These are phyloP conservation scores for Bolboschoenus planiculmis DNA, from an alignment of 176 grass and related monocot species.

Conservation along the genomic window DNA sequence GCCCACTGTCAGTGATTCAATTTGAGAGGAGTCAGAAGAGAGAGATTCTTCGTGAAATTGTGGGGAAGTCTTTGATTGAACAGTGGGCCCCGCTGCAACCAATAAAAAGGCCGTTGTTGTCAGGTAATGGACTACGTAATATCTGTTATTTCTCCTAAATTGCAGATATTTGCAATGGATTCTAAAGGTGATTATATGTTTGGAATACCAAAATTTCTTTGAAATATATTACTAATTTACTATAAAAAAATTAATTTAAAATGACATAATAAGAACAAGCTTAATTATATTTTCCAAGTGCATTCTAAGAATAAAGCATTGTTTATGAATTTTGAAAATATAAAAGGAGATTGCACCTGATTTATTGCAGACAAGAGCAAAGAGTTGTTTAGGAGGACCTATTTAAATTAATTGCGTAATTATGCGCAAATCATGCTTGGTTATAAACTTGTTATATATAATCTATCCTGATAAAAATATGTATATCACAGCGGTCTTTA, in stretches of 20 bases:
- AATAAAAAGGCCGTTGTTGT: slow-evolving; percentile 34
- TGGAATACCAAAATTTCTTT: not conserved
- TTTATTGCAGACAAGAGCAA: not conserved
- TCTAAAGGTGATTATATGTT: not conserved
- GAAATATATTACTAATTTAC: not conserved
- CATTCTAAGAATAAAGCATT: not conserved
- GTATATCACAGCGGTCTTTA: not conserved
- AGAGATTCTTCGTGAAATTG: slow-evolving; percentile 29
- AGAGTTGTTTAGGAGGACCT: not conserved
- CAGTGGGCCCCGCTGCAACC: slow-evolving; percentile 25
- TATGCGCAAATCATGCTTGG: slow-evolving; percentile 26
- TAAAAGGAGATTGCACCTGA: not conserved
- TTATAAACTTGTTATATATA: not conserved
- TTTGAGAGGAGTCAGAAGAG: slow-evolving; percentile 47
- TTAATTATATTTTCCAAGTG: not conserved
- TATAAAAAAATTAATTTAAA: not conserved
- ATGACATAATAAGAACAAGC: not conserved
- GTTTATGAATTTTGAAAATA: not conserved
- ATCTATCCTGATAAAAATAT: not conserved
- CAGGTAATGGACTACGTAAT: not conserved
- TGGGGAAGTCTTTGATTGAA: not conserved
- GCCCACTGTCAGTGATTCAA: not conserved
- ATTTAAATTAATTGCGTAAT: not conserved
- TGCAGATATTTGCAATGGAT: not conserved
- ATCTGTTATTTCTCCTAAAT: not conserved